Base-by-base conservation (phyloP, 805 yeast species). In the Lachancea thermotolerans region DNA sequence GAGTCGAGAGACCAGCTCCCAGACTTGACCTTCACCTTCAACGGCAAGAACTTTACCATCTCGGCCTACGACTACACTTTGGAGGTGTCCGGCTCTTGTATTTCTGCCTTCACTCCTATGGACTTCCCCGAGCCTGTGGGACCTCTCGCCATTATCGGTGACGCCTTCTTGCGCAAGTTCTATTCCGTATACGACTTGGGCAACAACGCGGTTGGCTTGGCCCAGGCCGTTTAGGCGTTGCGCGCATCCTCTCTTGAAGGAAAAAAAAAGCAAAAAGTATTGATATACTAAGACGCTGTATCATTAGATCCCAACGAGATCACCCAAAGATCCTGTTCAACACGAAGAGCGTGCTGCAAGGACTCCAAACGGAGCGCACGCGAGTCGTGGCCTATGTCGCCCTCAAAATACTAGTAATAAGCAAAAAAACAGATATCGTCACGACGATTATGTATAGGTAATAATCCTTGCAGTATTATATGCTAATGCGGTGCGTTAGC, bases 81-180 rank as follows among this genome's bases (percentile, higher is more conserved):
- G 68, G 98, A 93, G 69, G 85, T 88, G 35, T 79, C 93, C 48
- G 99, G 98, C 36, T 80, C 95, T 37, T 93, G 99, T 77, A 84
- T 91, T 59, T 90, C 97, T 48, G 95, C 95, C 7, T 86, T 93
- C 75, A 89, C 95, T 35, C 95, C 96, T 58, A 80, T 93, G 91
- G 99, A 93, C 65, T 79, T 93, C 81, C 98, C 98, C 44, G 87
- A 82, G 59, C 97, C 97, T 51, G 83, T 91, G 59, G 98, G 98
- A 49, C 97, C 96, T 55, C 70, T 93, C 70, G 95, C 97, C 47
- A 91, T 93, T 60, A 72, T 93, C 56, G 99, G 99, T 64, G 99
- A 93, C 64, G 91, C 98, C 12, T 93, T 93, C 83, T 79, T 93
- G 71, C 87, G 99, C 75, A 85, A 75, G 64, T 91, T 81, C 75